These are phyloP conservation scores for Piedraia hortae DNA, from an alignment of 2,329 filamentous ascomycete species.

Conservation along the genomic window DNA sequence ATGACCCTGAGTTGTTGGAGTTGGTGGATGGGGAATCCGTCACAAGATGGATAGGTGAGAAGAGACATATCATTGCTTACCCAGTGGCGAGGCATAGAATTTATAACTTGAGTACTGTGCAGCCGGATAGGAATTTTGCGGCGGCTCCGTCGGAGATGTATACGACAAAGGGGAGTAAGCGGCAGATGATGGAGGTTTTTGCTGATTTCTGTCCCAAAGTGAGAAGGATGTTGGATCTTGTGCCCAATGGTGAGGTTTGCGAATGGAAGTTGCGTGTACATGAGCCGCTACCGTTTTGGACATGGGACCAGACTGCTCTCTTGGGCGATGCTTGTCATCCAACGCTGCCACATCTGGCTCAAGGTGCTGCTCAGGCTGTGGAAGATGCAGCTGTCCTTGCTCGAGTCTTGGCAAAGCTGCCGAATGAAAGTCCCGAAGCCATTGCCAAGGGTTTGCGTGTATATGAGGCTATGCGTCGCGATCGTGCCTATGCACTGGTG, in stretches of 20 bases:
- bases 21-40: conserved; percentile 40
- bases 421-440: conserved; percentile 18
- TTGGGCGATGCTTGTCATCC: conserved; percentile 35
- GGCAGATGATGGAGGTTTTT: conserved; percentile 31
- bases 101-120: conserved; percentile 37
- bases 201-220: conserved; percentile 33
- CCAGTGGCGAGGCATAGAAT: conserved; percentile 39
- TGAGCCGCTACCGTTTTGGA: conserved; percentile 34
- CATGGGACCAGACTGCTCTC: conserved; percentile 24
- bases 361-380: conserved; percentile 37
- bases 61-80: conserved; percentile 53
- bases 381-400: conserved; percentile 32
- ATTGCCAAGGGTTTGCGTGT: conserved; percentile 26
- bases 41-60: conserved; percentile 49
- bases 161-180: conserved; percentile 33
- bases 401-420: conserved; percentile 22
- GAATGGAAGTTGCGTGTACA: conserved; percentile 39
- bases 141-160: conserved; percentile 31
- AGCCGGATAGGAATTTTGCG: conserved; percentile 32
- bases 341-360: conserved; percentile 34
- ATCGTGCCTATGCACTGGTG: conserved; percentile 27
- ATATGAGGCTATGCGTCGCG: conserved; percentile 29
- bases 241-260: conserved; percentile 35
- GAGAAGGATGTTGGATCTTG: conserved; percentile 30
- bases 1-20: conserved; percentile 38